Evolutionary conservation across 2,329 filamentous ascomycete genomes (phyloP), one percentile per base, ranked within the genome.

Genomic region (Purpureocillium takamizusanense): DNA sequence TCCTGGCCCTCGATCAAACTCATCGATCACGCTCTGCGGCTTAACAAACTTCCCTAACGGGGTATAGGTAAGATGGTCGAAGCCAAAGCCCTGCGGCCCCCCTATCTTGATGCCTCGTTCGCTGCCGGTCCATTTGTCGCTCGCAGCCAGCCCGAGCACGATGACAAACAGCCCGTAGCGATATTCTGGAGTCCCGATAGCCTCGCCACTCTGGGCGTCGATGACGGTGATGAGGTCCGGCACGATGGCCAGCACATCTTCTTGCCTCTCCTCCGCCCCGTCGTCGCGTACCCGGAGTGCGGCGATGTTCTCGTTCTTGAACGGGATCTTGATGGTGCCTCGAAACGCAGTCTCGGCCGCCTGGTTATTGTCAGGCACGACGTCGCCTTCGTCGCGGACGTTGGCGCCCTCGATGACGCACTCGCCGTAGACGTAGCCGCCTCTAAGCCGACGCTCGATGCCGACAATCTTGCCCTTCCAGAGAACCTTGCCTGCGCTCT

Each of bases 231-330:
- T 70, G 7, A 79, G 54, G 40, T 79, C 76, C 0, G 76, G 76
- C 2, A 76, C 74, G 2, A 72, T 64, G 1, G 70, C 69, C 2
- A 78, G 51, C 0, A 76, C 56, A 25, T 65, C 56, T 21, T 63
- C 58, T 32, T 62, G 60, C 4, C 44, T 52, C 39, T 69, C 66
- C n/a, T 59, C 52, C 1, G 51, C 46, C 12, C 57, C 47, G 10
- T 52, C 53, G 6, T 57, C 38, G 18, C 50, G 46, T 1, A 63
- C 45, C 36, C 49, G 59, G 33, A 69, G 58, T 0, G 74, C 79
- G n/a, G 72, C 73, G 33, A 85, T 80, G 49, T 84, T 85, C 51
- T 86, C 80, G 54, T 85, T 85, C 60, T 83, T 83, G 63, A 84
- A 84, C 0, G 80, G 79, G 35, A 85, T 78, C 51, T 74, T 79